phyloP scores from a whole-genome alignment of 1,139 yeast species.

The Taphrina confusa region DNA sequence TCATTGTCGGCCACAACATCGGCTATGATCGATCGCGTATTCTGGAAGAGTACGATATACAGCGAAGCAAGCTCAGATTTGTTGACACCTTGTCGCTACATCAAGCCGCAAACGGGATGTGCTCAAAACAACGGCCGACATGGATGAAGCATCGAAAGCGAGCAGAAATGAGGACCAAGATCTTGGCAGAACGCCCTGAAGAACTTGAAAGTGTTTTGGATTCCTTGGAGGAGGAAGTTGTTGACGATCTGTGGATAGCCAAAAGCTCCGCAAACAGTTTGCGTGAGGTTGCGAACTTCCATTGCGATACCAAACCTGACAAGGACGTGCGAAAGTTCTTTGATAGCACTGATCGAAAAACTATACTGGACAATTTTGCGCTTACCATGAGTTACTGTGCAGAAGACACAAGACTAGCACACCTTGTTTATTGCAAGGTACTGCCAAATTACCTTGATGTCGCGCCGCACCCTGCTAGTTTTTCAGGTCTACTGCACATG shows the following conservation, averaged over 20 bases:
- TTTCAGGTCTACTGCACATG: slow-evolving; percentile 79
- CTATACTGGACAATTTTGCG: slow-evolving; percentile 60
- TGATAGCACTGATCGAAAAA: slow-evolving; percentile 56
- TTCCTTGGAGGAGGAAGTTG: slow-evolving; percentile 42
- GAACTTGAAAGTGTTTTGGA: slow-evolving; percentile 42
- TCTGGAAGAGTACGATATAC: slow-evolving; percentile 74
- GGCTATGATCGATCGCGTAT: slow-evolving; percentile 89
- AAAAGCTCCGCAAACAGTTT: slow-evolving; percentile 78
- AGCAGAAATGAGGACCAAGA: slow-evolving; percentile 40
- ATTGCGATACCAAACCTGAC: slow-evolving; percentile 69
- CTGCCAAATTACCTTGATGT: slow-evolving; percentile 66
- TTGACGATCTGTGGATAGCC: slow-evolving; percentile 68
- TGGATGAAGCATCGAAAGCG: slow-evolving; percentile 65
- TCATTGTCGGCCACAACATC: slow-evolving; percentile 85
- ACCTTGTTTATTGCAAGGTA: slow-evolving; percentile 64
- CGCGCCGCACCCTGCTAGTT: slow-evolving; percentile 93
- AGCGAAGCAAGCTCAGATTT: slow-evolving; percentile 69
- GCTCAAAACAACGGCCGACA: slow-evolving; percentile 82
- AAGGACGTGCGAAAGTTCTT: slow-evolving; percentile 70
- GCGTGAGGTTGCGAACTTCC: slow-evolving; percentile 76
- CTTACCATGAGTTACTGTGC: slow-evolving; percentile 78
- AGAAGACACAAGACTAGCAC: slow-evolving; percentile 75
- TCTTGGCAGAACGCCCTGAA: slow-evolving; percentile 38
- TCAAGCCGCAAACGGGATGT: slow-evolving; percentile 86
- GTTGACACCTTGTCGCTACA: slow-evolving; percentile 93